phyloP scores from a whole-genome alignment of 1,284 basidiomycete genomes.

The Ustilago nuda region DNA sequence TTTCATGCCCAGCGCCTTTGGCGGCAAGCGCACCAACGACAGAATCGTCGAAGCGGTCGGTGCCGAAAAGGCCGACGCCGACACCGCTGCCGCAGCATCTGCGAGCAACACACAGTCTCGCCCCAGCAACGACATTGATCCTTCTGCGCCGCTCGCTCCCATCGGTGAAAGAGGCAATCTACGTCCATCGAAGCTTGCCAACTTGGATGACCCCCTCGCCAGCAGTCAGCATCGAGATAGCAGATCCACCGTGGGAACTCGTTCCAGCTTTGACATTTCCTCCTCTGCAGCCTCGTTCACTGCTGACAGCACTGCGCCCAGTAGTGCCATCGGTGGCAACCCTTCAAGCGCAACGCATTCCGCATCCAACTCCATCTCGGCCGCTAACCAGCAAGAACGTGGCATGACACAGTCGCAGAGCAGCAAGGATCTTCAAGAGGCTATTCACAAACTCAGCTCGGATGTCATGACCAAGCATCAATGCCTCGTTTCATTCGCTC shows the following conservation, averaged over 20 bases:
- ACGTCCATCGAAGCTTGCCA: conserved; percentile 34
- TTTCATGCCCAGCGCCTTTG: conserved; percentile 65
- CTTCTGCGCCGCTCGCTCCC: conserved; percentile 30
- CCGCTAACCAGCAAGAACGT: conserved; percentile 32
- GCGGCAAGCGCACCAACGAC: conserved; percentile 62
- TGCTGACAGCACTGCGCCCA: conserved; percentile 58
- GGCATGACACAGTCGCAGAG: conserved; percentile 48
- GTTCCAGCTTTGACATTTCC: conserved; percentile 59
- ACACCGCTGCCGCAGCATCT: conserved; percentile 21
- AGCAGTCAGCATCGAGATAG: conserved; percentile 53
- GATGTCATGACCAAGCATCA: conserved; percentile 64
- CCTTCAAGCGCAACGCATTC: conserved; percentile 52
- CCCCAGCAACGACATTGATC: conserved; percentile 17
- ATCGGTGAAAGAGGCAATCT: conserved; percentile 42
- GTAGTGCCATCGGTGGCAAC: conserved; percentile 49
- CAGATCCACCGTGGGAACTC: conserved; percentile 59
- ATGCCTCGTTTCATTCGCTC: conserved; percentile 59
- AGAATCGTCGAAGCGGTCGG: conserved; percentile 61
- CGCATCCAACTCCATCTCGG: conserved; percentile 56
- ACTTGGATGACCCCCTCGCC: conserved; percentile 24
- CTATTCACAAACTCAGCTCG: conserved; percentile 55
- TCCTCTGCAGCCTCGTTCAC: conserved; percentile 55
- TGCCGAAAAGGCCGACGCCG: conserved; percentile 52
- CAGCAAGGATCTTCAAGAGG: conserved; percentile 53
- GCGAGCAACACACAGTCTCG: conserved; percentile 5